Conservation (phyloP, 148 eudicot species). For the Camellia japonica region DNA sequence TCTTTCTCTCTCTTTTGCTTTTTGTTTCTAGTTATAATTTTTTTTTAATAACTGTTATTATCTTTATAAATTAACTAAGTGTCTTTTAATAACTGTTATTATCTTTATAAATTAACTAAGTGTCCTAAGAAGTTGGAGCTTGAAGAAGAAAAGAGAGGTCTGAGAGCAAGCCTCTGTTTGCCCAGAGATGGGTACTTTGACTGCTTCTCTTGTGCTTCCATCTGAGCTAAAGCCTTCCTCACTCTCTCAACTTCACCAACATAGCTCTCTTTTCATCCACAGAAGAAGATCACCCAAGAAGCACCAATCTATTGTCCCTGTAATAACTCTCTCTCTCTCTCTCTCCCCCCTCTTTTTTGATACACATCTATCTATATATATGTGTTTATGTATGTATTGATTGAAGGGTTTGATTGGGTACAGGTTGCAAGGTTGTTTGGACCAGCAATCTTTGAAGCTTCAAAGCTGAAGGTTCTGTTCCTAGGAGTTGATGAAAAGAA, state of each 20-base stretch:
- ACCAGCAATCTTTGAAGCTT: slow-evolving; percentile 92
- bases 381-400: slow-evolving; percentile 10
- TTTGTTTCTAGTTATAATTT: too few relatives aligned
- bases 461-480: slow-evolving; percentile 77
- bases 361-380: neutral
- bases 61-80: too few relatives aligned
- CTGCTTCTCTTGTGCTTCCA: slow-evolving; percentile 49
- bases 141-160: neutral
- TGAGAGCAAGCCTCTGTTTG: neutral
- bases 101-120: too few relatives aligned
- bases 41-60: too few relatives aligned
- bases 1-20: too few relatives aligned
- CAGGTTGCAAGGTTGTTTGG: slow-evolving; percentile 91
- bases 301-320: slow-evolving; percentile 42
- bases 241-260: slow-evolving; percentile 19
- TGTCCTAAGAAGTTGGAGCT: slow-evolving; percentile 6
- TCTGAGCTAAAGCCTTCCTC: slow-evolving; percentile 46
- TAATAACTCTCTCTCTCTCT: slow-evolving; percentile 21
- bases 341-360: neutral
- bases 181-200: slow-evolving; percentile 45
- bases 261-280: slow-evolving; percentile 19
- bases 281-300: slow-evolving; percentile 34
- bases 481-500: slow-evolving; percentile 78
- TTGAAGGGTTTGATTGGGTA: slow-evolving; percentile 12
- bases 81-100: too few relatives aligned